Evolutionary conservation across 805 yeast genomes (phyloP).

Genomic region (Spathaspora gorwiae): DNA sequence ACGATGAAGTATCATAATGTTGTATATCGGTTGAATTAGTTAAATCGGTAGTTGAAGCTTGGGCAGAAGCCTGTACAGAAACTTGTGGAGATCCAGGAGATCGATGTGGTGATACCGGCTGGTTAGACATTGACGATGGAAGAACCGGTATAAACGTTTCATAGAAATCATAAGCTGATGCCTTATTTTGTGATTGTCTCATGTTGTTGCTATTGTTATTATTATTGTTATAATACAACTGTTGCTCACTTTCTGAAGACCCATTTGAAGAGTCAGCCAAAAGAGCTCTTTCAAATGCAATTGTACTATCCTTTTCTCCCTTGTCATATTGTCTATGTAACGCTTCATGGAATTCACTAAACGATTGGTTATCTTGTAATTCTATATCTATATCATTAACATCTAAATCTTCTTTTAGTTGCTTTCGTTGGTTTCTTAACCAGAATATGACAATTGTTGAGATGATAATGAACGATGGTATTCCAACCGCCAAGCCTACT

Average conservation of each 20-base stretch:
- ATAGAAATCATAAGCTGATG: constrained; percentile 38
- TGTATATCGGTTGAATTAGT: constrained; percentile 2
- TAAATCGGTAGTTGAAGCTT: constrained; percentile 3
- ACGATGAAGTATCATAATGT: neutral
- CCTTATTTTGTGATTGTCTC: constrained; percentile 9
- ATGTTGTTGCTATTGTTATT: neutral
- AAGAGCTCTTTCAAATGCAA: neutral
- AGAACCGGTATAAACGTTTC: constrained; percentile 39
- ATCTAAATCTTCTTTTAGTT: constrained; percentile 26
- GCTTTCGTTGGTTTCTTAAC: constrained; percentile 27
- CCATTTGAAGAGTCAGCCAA: constrained; percentile 5
- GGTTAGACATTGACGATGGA: constrained; percentile 10
- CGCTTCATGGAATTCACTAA: constrained; percentile 32
- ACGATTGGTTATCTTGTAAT: constrained; percentile 32
- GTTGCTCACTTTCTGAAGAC: constrained; percentile 2
- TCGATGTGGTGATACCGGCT: neutral
- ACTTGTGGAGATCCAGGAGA: neutral
- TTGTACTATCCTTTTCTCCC: neutral
- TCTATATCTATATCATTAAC: constrained; percentile 30
- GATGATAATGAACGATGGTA: constrained; percentile 31
- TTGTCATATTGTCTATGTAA: constrained; percentile 20
- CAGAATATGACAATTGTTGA: constrained; percentile 20
- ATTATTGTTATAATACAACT: neutral
- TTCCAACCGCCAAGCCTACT: constrained; percentile 40
- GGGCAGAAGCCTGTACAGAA: neutral